These are phyloP conservation scores for Suillus brevipes DNA, from an alignment of 768 basidiomycete genomes.

Conservation along the genomic window DNA sequence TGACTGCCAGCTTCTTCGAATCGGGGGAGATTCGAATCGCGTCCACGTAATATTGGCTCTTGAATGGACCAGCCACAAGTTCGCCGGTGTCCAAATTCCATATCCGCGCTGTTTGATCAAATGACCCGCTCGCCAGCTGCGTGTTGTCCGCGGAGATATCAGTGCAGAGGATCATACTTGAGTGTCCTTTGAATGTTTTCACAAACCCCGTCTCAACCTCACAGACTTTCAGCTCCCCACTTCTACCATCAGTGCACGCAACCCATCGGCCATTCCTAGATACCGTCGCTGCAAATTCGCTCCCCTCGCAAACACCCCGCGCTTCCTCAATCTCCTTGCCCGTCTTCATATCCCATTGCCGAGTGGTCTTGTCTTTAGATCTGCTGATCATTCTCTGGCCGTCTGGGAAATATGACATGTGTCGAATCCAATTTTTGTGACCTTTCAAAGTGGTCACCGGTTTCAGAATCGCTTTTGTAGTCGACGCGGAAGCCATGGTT, in stretches of 20 bases:
- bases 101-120: background rate
- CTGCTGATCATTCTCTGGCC: background rate
- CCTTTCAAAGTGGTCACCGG: background rate
- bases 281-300: background rate
- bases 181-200: background rate
- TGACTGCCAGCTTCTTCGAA: background rate
- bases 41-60: rapidly evolving
- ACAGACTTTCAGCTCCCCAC: background rate
- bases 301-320: background rate
- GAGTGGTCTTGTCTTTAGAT: background rate
- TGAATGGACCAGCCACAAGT: background rate
- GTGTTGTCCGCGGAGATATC: background rate
- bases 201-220: background rate
- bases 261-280: background rate
- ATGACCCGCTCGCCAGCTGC: background rate
- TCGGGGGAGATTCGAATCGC: background rate
- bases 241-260: background rate
- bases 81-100: background rate
- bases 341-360: background rate
- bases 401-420: background rate
- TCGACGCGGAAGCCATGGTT: background rate
- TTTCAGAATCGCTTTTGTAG: background rate
- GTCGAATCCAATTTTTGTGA: background rate
- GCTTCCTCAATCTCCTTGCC: background rate
- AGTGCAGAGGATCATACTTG: background rate